Conservation (phyloP, 2,329 filamentous ascomycete genomes). For the Aspergillus novoparasiticus region DNA sequence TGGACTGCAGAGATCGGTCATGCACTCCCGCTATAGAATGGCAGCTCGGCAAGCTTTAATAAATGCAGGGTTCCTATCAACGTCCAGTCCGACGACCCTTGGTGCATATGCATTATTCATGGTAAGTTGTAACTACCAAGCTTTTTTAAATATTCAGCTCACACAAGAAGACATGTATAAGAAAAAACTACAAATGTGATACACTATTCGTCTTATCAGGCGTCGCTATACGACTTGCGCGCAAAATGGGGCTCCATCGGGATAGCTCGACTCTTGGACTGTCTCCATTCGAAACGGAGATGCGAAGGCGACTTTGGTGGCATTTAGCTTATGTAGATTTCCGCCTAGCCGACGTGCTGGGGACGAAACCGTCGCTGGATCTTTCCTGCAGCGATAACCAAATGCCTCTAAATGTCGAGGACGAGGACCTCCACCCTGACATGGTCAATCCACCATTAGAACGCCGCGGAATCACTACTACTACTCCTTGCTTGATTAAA, state of each 20-base stretch:
- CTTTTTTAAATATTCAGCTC: neutral
- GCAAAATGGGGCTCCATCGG: constrained; percentile 8
- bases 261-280: neutral
- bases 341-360: neutral
- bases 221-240: constrained; percentile 6
- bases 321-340: neutral
- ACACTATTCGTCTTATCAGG: neutral
- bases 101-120: neutral
- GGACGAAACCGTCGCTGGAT: neutral
- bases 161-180: neutral
- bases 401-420: neutral
- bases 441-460: neutral
- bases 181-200: neutral
- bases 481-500: neutral
- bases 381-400: neutral
- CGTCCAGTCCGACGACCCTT: neutral
- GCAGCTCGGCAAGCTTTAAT: neutral
- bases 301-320: constrained; percentile 3
- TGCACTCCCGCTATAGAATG: neutral
- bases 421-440: neutral
- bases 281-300: constrained; percentile 1
- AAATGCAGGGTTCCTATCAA: neutral
- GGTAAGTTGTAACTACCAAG: neutral
- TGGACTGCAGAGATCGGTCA: neutral
- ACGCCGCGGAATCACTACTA: neutral